Evolutionary conservation across 495 filamentous ascomycete genomes (phyloP), one percentile per base, ranked within the genome.

Genomic region (Hypoxylon rickii): DNA sequence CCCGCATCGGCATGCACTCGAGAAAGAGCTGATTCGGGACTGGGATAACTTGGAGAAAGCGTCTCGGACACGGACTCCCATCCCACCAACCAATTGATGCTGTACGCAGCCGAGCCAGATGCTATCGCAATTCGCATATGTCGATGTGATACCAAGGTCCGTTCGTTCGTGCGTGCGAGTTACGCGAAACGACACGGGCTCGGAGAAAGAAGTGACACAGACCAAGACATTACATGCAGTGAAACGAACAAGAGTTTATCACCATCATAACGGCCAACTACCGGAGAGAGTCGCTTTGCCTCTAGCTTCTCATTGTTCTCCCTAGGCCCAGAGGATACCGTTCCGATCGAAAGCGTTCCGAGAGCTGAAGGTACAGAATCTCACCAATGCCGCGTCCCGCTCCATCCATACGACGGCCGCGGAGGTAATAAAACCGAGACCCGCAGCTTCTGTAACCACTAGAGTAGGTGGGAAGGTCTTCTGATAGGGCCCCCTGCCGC

Each of bases 21-120:
- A 44, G 31, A 21, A 19, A 43, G 31, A 36, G 48, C 37, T 54
- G 40, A 0, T 13, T 20, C 19, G 10, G 15, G 21, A 40, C 45
- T 36, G 32, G 51, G 41, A 51, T 49, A 52, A 64, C 36, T 53
- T 51, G n/a, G n/a, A n/a, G 52, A 58, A 12, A 37, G 31, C 46
- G 51, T 39, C 52, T 47, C 36, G 44, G 58, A 50, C 40, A 50
- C 37, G 41, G 56, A 53, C 37, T 24, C 38, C 49, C 43, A 58
- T n/a, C 47, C 59, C 44, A 45, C 42, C 56, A 44, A 61, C 66
- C 63, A 63, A 68, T 66, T 68, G 66, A 53, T 50, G 44, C 38
- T 51, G 58, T 56, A 59, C 47, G 63, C 66, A 68, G 53, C 66
- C 66, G 66, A 68, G 59, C 40, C 31, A 37, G 43, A 22, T 38